These are phyloP conservation scores for Jatropha podagrica DNA, from an alignment of 441 rosid genomes.

Conservation along the genomic window DNA sequence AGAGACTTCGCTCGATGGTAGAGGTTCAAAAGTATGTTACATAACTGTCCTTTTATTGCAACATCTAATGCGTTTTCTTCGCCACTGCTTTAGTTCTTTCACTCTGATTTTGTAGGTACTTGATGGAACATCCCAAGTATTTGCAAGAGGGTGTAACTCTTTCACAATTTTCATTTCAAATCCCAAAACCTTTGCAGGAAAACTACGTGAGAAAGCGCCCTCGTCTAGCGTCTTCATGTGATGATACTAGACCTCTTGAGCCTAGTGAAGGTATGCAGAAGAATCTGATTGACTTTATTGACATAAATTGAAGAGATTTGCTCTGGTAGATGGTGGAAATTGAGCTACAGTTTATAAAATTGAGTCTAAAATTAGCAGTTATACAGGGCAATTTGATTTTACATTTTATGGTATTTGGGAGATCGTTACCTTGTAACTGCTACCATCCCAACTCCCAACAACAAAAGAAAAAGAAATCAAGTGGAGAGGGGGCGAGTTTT, in stretches of 20 bases:
- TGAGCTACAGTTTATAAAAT: not conserved
- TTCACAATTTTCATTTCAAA: conserved; percentile 83
- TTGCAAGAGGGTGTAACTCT: conserved; percentile 47
- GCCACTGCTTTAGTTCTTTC: not conserved
- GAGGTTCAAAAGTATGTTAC: conserved; percentile 75
- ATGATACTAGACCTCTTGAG: conserved; percentile 35
- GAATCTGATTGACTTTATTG: conserved; percentile 11
- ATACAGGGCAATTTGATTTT: not conserved
- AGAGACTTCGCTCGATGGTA: conserved; percentile 82
- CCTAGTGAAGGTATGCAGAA: conserved; percentile 50
- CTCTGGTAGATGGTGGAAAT: too few species aligned
- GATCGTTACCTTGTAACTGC: not conserved
- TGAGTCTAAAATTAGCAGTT: not conserved
- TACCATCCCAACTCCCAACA: not conserved
- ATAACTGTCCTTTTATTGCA: not conserved
- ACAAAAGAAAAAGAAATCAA: not conserved
- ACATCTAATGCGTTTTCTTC: not conserved
- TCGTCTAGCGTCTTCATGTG: conserved; percentile 35
- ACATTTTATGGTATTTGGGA: not conserved
- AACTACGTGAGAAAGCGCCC: conserved; percentile 79
- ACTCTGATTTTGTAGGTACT: conserved; percentile 48
- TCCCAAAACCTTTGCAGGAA: conserved; percentile 78
- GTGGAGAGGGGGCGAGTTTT: not conserved
- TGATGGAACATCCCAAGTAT: conserved; percentile 67
- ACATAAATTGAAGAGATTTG: not conserved